These are phyloP conservation scores for Phtheirospermum japonicum DNA, from an alignment of 257 asterid genomes.

Conservation along the genomic window DNA sequence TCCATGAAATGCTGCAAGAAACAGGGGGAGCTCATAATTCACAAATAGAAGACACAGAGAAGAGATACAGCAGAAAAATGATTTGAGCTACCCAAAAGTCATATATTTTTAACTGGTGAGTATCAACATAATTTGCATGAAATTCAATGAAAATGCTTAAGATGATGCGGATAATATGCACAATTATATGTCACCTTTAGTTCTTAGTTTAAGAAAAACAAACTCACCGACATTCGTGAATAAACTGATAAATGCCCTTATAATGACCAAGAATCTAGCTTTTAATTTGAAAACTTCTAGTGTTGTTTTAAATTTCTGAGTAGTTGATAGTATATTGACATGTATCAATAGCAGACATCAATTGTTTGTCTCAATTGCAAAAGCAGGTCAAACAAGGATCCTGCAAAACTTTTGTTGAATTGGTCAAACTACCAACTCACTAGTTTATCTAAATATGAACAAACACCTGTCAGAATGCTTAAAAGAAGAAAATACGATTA, in stretches of 20 bases:
- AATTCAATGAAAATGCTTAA: not conserved
- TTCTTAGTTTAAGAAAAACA: not conserved
- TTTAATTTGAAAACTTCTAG: conserved; percentile 8
- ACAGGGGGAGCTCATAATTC: conserved; percentile 33
- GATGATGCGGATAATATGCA: conserved; percentile 2
- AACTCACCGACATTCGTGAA: not conserved
- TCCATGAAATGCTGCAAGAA: conserved; percentile 95
- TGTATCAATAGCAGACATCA: conserved; percentile 1
- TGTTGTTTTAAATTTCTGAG: not conserved
- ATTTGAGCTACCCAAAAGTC: conserved; percentile 15
- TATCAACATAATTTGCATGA: conserved; percentile 2
- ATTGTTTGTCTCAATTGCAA: conserved; percentile 16
- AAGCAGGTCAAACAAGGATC: conserved; percentile 18
- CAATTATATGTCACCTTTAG: conserved; percentile 4
- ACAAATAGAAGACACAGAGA: conserved; percentile 6
- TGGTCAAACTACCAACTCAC: conserved; percentile 7
- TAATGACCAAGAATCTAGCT: not conserved
- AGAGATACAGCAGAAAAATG: conserved; percentile 8
- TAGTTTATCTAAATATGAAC: conserved; percentile 18
- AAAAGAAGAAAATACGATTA: not conserved
- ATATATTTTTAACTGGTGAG: not conserved
- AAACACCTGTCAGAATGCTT: not conserved
- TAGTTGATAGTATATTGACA: conserved; percentile 14
- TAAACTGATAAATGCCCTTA: not conserved
- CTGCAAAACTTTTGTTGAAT: not conserved